phyloP scores from a whole-genome alignment of 106 monocot species.

The Allium cepa region DNA sequence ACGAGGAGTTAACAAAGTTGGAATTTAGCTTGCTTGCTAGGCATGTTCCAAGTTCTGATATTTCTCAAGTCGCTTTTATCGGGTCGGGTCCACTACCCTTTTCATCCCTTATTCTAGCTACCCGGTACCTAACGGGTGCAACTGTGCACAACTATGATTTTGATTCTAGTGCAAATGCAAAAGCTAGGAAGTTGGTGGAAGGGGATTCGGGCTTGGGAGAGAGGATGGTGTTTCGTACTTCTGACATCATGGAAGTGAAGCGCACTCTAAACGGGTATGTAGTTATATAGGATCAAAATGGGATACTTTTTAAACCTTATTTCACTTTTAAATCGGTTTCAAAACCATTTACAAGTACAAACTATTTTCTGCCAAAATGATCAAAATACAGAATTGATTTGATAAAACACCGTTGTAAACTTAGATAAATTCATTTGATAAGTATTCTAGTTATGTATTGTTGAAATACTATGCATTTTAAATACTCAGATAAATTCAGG shows the following conservation, averaged over 20 bases:
- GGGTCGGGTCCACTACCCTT: constrained; percentile 73
- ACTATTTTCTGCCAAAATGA: too few species aligned
- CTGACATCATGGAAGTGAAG: constrained; percentile 40
- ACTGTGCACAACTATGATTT: constrained; percentile 64
- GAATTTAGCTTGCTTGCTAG: constrained; percentile 39
- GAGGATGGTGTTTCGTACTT: constrained; percentile 55
- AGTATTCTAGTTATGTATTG: too few species aligned
- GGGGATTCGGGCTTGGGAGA: constrained; percentile 25
- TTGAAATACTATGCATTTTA: too few species aligned
- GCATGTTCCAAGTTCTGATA: constrained; percentile 9
- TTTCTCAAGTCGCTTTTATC: constrained; percentile 50
- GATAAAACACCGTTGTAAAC: too few species aligned
- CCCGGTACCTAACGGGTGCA: constrained; percentile 23
- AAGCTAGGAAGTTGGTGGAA: constrained; percentile 27
- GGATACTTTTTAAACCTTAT: too few species aligned
- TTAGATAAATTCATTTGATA: too few species aligned
- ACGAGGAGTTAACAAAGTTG: constrained; percentile 43
- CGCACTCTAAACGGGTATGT: constrained; percentile 7
- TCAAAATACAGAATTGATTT: too few species aligned
- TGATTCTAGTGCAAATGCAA: constrained; percentile 31
- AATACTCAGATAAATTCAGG: too few species aligned
- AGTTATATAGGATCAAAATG: not conserved
- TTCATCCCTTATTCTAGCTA: constrained; percentile 48
- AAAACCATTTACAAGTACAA: too few species aligned
- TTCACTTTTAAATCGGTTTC: too few species aligned